Base-by-base conservation (phyloP, 768 basidiomycete genomes). In the Asterophora lycoperdoides region DNA sequence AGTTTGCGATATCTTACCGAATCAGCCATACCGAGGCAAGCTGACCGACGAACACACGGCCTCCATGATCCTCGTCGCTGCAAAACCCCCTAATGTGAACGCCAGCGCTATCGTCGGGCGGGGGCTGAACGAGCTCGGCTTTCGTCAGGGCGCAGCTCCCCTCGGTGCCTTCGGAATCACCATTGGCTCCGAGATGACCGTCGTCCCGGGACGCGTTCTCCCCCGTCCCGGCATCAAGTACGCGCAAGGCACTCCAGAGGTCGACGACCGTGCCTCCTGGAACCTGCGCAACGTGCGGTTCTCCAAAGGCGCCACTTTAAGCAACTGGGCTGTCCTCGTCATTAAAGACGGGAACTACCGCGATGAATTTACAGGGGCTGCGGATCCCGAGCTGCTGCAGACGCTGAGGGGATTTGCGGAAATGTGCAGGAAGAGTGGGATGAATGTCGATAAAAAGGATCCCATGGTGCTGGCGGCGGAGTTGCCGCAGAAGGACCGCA, bases 191-290 rank as follows among this genome's bases (percentile, higher is more conserved):
- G 64, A 83, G 43, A 91, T 92, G 89, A 67, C 82, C 1, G 74
- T 82, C 15, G 72, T 88, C 7, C 89, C 89, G 3, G 84, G 74
- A 4, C 79, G 89, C 32, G 77, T 86, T 37, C 77, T 92, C 1
- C 71, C 76, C 0, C 60, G 80, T 1, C 90, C 89, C 0, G 63
- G 58, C 4, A 68, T 91, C 56, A 72, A 70, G 39, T 93, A 93
- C 54, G 82, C 79, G 43, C 52, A 44, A 57, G 72, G 60, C 60
- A 68, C 46, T 37, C 71, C 64, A 46, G 63, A 43, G 42, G 62
- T 76, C n/a, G 79, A 89, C 48, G 76, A 72, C 28, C 76, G 79
- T n/a, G 90, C 85, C 0, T 79, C 80, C 55, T 92, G 89, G 89
- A 92, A 91, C 53, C 68, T 91, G 49, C 76, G 77, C 40, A 72